These are phyloP conservation scores for Venturia oleaginea DNA, from an alignment of 2,329 filamentous ascomycete genomes.

Conservation along the genomic window DNA sequence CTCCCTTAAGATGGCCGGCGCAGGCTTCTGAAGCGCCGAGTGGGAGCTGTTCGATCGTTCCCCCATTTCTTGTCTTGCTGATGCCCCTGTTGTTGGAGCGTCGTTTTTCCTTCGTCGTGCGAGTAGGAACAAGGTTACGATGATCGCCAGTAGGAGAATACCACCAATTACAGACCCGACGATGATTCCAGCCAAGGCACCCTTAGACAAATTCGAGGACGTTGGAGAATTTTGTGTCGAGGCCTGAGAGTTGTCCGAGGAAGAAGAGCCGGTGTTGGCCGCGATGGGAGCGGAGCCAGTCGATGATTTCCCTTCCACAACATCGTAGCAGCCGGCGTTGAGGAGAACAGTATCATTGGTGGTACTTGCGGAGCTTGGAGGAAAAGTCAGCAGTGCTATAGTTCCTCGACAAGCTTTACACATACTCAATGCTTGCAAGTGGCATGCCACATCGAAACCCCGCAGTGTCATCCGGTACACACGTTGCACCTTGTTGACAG, in stretches of 20 bases:
- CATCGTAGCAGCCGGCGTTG: background rate
- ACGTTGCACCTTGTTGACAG: slow-evolving; percentile 12
- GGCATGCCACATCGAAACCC: slow-evolving; percentile 2
- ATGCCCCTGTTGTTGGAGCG: background rate
- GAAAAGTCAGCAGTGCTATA: background rate
- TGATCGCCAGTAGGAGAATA: background rate
- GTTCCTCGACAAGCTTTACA: background rate
- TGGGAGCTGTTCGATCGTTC: background rate
- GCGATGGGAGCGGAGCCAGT: background rate
- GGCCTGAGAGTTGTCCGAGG: background rate
- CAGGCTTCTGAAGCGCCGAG: background rate
- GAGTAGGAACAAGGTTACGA: background rate
- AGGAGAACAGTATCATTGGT: background rate
- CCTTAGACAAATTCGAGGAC: background rate
- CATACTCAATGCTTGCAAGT: background rate
- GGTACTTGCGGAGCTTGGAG: background rate
- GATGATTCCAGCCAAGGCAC: background rate
- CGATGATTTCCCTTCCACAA: background rate
- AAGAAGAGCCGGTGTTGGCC: background rate
- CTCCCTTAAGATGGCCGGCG: background rate
- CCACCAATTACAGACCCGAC: background rate
- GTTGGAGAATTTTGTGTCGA: background rate
- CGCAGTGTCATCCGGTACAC: slow-evolving; percentile 2
- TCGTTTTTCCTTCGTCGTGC: background rate
- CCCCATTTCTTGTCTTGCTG: background rate